A percentile compares a stretch with the other conserved stretches of the same genome.
phyloP scores from a whole-genome alignment of 495 filamentous ascomycete genomes.

The Daldinia loculata region DNA sequence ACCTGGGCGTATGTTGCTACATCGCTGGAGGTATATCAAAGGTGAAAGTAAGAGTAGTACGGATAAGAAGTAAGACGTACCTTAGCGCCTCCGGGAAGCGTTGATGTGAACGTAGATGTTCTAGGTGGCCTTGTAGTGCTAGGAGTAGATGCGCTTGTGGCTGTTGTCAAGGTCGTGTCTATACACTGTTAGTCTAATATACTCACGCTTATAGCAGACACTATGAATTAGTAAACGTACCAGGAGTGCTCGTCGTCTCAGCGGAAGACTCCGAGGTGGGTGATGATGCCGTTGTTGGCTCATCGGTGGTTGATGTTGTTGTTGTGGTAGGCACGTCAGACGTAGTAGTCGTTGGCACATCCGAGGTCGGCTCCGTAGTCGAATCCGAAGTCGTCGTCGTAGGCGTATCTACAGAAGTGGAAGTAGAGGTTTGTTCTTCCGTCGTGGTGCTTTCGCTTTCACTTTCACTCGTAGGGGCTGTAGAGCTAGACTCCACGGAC shows the following conservation, averaged over 20 bases:
- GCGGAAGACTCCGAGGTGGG: conserved; percentile 30
- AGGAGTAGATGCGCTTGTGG: conserved; percentile 29
- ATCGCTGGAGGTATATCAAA: background rate
- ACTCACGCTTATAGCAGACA: background rate
- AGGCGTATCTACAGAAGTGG: conserved; percentile 27
- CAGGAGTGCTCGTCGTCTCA: conserved; percentile 28
- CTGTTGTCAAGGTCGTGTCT: conserved; percentile 36
- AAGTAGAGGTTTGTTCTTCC: conserved; percentile 6
- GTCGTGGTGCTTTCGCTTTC: conserved; percentile 30
- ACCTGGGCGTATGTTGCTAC: background rate
- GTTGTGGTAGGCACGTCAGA: conserved; percentile 8
- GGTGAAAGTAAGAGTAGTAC: background rate
- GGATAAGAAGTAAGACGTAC: conserved; percentile 10
- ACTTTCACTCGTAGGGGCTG: conserved; percentile 34
- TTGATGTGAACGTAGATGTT: conserved; percentile 50
- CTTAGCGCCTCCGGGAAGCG: conserved; percentile 50
- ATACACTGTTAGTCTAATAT: conserved; percentile 10
- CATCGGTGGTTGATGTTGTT: background rate
- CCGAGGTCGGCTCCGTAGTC: conserved; percentile 13
- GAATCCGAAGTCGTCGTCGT: conserved; percentile 12
- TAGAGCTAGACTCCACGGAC: conserved; percentile 20
- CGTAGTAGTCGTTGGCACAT: conserved; percentile 29
- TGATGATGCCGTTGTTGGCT: conserved; percentile 22
- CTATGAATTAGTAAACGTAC: conserved; percentile 22
- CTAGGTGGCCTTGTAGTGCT: conserved; percentile 28